Conservation (phyloP, 2,329 filamentous ascomycete genomes). For the Bipolaris gigantea region DNA sequence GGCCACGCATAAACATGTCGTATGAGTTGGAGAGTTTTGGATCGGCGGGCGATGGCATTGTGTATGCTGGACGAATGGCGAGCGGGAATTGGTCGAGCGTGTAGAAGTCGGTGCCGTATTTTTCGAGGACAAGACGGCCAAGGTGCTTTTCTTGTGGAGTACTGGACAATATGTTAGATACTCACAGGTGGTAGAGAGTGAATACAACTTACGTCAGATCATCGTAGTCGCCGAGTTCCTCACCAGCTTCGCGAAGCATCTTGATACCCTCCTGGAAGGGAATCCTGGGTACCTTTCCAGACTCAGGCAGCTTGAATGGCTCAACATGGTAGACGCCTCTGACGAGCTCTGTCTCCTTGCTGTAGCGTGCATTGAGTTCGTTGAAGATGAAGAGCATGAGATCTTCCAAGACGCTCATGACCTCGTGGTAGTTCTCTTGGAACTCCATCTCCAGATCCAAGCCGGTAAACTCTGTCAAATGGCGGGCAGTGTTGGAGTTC, state of each 20-base stretch:
- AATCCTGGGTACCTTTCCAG: conserved; percentile 73
- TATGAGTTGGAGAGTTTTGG: conserved; percentile 62
- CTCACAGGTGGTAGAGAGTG: not conserved
- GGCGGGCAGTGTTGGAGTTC: conserved; percentile 79
- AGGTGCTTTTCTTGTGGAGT: conserved; percentile 88
- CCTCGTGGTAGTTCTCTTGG: conserved; percentile 75
- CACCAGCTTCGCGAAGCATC: conserved; percentile 75
- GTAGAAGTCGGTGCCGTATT: conserved; percentile 95
- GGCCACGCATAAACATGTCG: conserved; percentile 72
- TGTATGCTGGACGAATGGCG: conserved; percentile 86
- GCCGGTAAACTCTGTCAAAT: conserved; percentile 87
- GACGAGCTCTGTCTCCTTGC: conserved; percentile 71
- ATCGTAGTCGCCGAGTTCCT: conserved; percentile 74
- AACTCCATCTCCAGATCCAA: conserved; percentile 92
- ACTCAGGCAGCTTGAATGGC: conserved; percentile 72
- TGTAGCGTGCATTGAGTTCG: conserved; percentile 67
- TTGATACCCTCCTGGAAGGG: conserved; percentile 78
- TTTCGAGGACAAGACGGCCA: conserved; percentile 80
- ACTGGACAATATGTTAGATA: conserved; percentile 29
- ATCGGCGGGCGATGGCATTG: conserved; percentile 64
- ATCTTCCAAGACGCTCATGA: conserved; percentile 70
- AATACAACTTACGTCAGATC: conserved; percentile 61
- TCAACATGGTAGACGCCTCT: conserved; percentile 74
- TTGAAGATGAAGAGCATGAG: conserved; percentile 80
- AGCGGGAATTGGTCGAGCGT: conserved; percentile 96